Conservation (phyloP, 495 filamentous ascomycete genomes). For the Venustampulla echinocandica region DNA sequence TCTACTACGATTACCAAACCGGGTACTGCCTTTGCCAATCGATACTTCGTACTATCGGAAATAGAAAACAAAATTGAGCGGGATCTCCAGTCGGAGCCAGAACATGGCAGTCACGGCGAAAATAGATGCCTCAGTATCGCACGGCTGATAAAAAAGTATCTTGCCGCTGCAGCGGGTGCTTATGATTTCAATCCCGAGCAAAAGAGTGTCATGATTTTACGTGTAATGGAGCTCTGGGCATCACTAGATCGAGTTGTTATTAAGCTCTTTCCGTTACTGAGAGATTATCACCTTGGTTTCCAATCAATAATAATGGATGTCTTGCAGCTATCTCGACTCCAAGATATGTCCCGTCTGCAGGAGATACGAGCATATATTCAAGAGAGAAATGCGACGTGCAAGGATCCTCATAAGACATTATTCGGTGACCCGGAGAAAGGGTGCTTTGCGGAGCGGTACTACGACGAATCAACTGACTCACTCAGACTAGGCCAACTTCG, state of each 20-base stretch:
- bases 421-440: slow-evolving; percentile 31
- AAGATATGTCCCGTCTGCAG: slow-evolving; percentile 33
- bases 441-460: slow-evolving; percentile 37
- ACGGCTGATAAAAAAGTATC: slow-evolving; percentile 28
- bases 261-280: slow-evolving; percentile 1
- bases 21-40: slow-evolving; percentile 14
- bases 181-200: slow-evolving; percentile 40
- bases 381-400: slow-evolving; percentile 17
- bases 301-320: slow-evolving; percentile 31
- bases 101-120: no score
- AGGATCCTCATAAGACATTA: slow-evolving; percentile 19
- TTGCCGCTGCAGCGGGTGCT: slow-evolving; percentile 24
- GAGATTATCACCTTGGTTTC: slow-evolving; percentile 10
- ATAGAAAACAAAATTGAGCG: slow-evolving; percentile 25
- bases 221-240: slow-evolving; percentile 17
- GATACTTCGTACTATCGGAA: slow-evolving; percentile 24
- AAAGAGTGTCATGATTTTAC: slow-evolving; percentile 14
- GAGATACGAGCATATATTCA: slow-evolving; percentile 33
- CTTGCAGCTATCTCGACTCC: slow-evolving; percentile 26
- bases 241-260: slow-evolving; percentile 11
- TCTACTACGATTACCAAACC: background rate
- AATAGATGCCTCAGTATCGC: no score
- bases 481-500: slow-evolving; percentile 22
- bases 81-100: background rate
- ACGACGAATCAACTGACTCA: slow-evolving; percentile 22